A percentile compares a stretch with the other conserved stretches of the same genome.
Evolutionary conservation across 306 rosid species (phyloP).

Genomic region (Cicer pinnatifidum): DNA sequence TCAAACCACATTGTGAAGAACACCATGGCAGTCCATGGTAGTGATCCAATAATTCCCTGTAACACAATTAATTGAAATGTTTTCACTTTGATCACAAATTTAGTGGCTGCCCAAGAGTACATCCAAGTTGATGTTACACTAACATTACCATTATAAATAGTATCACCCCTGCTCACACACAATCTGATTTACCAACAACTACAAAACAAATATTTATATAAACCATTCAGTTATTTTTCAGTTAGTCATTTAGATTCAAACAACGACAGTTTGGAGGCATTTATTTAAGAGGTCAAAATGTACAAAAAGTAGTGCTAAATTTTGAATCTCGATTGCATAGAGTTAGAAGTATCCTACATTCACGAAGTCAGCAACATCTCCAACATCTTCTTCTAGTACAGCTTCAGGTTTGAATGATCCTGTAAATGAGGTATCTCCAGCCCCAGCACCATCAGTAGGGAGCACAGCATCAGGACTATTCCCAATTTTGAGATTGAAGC

Average conservation of each 20-base stretch:
- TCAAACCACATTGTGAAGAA: slow-evolving; percentile 99
- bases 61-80: slow-evolving; percentile 90
- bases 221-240: slow-evolving; percentile 21
- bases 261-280: slow-evolving; percentile 29
- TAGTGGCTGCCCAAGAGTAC: slow-evolving; percentile 82
- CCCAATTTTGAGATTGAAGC: too few relatives aligned
- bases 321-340: background rate
- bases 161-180: slow-evolving; percentile 58
- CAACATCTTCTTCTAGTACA: too few relatives aligned
- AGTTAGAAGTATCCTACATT: background rate
- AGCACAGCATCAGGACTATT: too few relatives aligned
- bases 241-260: slow-evolving; percentile 32
- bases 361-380: background rate
- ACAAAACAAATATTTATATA: slow-evolving; percentile 21
- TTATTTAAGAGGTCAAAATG: background rate
- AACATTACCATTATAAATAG: slow-evolving; percentile 52
- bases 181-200: slow-evolving; percentile 41
- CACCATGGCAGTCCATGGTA: slow-evolving; percentile 99
- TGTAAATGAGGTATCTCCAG: too few relatives aligned
- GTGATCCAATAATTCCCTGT: slow-evolving; percentile 89
- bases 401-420: too few relatives aligned
- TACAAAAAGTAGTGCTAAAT: background rate
- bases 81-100: slow-evolving; percentile 71
- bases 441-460: too few relatives aligned
- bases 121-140: slow-evolving; percentile 66